Percentiles rank a stretch among this genome's conserved stretches.
Evolutionary conservation across 495 filamentous ascomycete genomes (phyloP).

Genomic region (Aspergillus homomorphus): DNA sequence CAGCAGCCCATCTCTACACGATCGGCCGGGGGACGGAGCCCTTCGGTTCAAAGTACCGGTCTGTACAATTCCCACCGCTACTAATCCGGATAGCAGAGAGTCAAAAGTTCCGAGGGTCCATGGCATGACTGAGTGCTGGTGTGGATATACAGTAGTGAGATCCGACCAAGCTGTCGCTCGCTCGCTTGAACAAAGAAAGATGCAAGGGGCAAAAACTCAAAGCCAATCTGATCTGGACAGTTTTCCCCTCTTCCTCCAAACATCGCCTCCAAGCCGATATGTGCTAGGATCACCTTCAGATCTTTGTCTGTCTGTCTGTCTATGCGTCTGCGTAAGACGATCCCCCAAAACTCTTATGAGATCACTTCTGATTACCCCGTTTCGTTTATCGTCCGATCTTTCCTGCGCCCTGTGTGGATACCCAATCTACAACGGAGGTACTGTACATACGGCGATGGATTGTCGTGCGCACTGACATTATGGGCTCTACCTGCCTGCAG

Average conservation of each 20-base stretch:
- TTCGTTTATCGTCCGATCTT: neutral
- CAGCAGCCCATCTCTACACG: neutral
- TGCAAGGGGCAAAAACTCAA: constrained; percentile 4
- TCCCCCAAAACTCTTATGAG: neutral
- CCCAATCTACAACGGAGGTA: neutral
- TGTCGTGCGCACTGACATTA: neutral
- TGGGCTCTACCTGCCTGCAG: neutral
- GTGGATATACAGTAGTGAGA: neutral
- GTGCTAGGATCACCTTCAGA: neutral
- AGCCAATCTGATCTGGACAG: neutral
- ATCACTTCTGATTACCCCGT: neutral
- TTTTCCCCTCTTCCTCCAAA: neutral
- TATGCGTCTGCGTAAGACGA: neutral
- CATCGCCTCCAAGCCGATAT: neutral
- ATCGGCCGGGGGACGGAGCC: neutral
- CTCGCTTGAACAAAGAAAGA: constrained; percentile 3
- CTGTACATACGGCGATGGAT: neutral
- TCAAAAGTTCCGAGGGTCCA: neutral
- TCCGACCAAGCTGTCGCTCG: neutral
- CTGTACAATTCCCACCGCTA: too few relatives aligned
- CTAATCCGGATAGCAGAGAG: neutral
- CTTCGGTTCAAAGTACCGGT: neutral
- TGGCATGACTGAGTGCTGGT: neutral
- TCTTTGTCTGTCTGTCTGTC: neutral
- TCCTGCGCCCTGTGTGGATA: constrained; percentile 2